A percentile compares a stretch with the other conserved stretches of the same genome.
These are phyloP conservation scores for Chimonanthus praecox DNA, from an alignment of 164 flowering plant species.

Conservation along the genomic window DNA sequence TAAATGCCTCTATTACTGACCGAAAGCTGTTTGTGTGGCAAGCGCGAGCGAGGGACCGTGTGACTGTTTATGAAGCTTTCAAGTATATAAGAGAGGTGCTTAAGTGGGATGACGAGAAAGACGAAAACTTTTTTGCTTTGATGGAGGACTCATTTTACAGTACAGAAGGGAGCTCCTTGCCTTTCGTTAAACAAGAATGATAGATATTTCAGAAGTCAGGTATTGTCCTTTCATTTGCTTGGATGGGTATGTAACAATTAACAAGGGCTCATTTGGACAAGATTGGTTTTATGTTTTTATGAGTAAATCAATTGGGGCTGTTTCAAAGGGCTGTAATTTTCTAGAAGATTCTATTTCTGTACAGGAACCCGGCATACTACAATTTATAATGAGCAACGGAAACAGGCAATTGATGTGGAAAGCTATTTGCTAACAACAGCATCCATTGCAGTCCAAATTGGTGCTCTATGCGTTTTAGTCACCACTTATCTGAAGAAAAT, in stretches of 20 bases:
- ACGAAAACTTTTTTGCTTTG: slow-evolving; percentile 47
- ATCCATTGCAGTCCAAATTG: no score
- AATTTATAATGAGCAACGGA: no score
- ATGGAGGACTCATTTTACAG: slow-evolving; percentile 88
- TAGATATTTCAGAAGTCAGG: background rate
- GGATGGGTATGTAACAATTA: background rate
- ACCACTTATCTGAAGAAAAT: no score
- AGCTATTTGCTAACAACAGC: no score
- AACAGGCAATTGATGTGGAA: no score
- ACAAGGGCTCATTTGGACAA: background rate
- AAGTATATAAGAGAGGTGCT: slow-evolving; percentile 87
- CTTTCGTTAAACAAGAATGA: slow-evolving; percentile 51
- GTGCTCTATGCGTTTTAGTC: no score
- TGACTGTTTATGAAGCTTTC: slow-evolving; percentile 79
- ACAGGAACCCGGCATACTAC: no score
- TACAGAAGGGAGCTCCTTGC: slow-evolving; percentile 88
- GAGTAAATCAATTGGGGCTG: no score
- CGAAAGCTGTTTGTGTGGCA: slow-evolving; percentile 91
- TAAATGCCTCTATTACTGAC: slow-evolving; percentile 64
- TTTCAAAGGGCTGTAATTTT: no score
- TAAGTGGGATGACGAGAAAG: slow-evolving; percentile 96
- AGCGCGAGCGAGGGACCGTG: slow-evolving; percentile 69
- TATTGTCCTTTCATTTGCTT: background rate
- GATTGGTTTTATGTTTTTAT: no score
- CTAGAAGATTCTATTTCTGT: no score